Evolutionary conservation across 176 grass and related monocot genomes (phyloP).

Genomic region (Ampelocalamus luodianensis): DNA sequence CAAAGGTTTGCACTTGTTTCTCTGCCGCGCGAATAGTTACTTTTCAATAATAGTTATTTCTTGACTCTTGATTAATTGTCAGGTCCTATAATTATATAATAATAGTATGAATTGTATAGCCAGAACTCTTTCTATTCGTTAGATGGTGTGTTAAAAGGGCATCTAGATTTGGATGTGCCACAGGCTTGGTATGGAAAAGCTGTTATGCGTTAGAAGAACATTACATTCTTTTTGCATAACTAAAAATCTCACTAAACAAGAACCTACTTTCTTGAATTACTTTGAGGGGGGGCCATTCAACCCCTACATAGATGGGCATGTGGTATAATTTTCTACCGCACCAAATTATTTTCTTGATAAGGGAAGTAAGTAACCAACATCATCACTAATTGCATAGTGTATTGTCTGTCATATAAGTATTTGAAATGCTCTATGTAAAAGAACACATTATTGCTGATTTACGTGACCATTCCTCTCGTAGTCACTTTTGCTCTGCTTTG

Average conservation of each 20-base stretch:
- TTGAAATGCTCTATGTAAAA: background rate
- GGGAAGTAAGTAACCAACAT: background rate
- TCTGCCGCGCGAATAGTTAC: background rate
- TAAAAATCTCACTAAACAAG: conserved; percentile 6
- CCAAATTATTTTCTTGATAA: background rate
- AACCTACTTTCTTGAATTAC: background rate
- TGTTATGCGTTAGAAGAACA: background rate
- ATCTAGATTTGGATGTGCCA: conserved; percentile 1
- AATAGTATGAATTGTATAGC: background rate
- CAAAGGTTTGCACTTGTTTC: conserved; percentile 67
- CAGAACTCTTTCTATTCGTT: background rate
- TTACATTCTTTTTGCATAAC: background rate
- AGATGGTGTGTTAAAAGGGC: background rate
- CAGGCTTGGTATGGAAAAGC: background rate
- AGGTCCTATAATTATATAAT: conserved; percentile 4
- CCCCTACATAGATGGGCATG: conserved; percentile 2
- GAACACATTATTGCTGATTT: background rate
- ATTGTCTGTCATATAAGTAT: background rate
- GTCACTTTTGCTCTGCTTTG: conserved; percentile 19
- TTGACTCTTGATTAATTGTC: background rate
- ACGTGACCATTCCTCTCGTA: background rate
- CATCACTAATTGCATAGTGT: background rate
- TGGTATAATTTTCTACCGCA: background rate
- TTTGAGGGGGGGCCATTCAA: conserved; percentile 10
- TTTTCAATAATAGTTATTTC: conserved; percentile 30